A percentile compares a stretch with the other conserved stretches of the same genome.
Evolutionary conservation across 1,284 basidiomycete genomes (phyloP).

Genomic region (Cryptococcus sp.): DNA sequence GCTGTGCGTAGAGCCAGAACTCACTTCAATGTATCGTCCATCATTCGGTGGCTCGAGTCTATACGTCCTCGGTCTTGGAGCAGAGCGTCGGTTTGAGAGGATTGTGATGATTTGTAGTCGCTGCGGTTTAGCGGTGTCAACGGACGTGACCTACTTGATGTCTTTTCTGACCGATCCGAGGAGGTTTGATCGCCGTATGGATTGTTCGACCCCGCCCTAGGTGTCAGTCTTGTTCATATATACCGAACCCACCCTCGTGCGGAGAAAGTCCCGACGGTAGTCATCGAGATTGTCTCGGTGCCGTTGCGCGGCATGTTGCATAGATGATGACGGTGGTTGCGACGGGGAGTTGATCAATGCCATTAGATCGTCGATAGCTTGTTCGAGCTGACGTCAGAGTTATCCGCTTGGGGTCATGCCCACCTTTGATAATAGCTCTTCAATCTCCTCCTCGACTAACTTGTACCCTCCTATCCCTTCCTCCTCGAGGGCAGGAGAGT

Average conservation of each 20-base stretch:
- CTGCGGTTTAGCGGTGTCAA: conserved; percentile 30
- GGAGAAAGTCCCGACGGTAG: conserved; percentile 74
- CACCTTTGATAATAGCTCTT: conserved; percentile 84
- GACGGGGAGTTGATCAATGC: conserved; percentile 67
- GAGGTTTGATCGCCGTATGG: conserved; percentile 81
- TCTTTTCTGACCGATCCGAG: conserved; percentile 91
- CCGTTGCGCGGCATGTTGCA: conserved; percentile 83
- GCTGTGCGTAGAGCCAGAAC: conserved; percentile 32
- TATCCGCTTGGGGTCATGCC: not conserved
- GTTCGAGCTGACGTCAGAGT: conserved; percentile 63
- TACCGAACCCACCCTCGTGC: conserved; percentile 69
- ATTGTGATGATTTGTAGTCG: conserved; percentile 69
- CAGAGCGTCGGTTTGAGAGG: conserved; percentile 80
- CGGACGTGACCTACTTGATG: conserved; percentile 72
- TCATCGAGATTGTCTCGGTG: conserved; percentile 89
- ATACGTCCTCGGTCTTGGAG: conserved; percentile 84
- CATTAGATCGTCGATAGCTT: conserved; percentile 75
- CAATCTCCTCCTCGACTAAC: conserved; percentile 76
- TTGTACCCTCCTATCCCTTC: conserved; percentile 72
- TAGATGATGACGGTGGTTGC: conserved; percentile 76
- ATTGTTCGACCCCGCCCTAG: conserved; percentile 70
- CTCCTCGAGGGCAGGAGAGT: conserved; percentile 49
- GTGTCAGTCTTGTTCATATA: not conserved
- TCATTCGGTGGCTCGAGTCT: conserved; percentile 91
- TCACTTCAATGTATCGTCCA: conserved; percentile 86